Evolutionary conservation across 352 stramenopile genomes (phyloP).

Genomic region (Phytopythium ostracodes): DNA sequence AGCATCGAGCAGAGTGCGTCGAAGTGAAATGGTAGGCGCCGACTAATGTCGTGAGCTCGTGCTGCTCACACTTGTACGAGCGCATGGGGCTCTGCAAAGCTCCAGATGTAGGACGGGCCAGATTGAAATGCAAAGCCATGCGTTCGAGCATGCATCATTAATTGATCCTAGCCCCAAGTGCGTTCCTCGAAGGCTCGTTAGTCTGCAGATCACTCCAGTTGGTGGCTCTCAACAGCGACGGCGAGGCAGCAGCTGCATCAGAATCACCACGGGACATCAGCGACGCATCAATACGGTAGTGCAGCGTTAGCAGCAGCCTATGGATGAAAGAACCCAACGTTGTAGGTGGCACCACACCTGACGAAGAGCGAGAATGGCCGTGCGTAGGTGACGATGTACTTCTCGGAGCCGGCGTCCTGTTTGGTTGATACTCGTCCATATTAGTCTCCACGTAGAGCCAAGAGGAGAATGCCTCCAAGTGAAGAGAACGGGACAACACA

Average conservation of each 20-base stretch:
- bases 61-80: too few relatives aligned
- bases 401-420: constrained; percentile 60
- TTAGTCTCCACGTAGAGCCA: too few relatives aligned
- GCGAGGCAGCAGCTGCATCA: constrained; percentile 62
- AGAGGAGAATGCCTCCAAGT: background rate
- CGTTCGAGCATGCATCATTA: background rate
- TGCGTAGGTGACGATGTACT: constrained; percentile 79
- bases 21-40: too few relatives aligned
- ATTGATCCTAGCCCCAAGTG: background rate
- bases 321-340: background rate
- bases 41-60: too few relatives aligned
- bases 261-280: background rate
- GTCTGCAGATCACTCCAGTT: constrained; percentile 33
- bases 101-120: background rate
- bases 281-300: background rate
- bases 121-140: background rate
- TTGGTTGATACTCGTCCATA: background rate
- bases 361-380: constrained; percentile 75
- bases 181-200: background rate
- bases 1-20: background rate
- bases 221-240: constrained; percentile 56
- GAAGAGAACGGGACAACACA: background rate
- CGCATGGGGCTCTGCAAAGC: background rate
- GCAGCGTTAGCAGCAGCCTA: background rate
- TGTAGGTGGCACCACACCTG: constrained; percentile 31